Evolutionary conservation across 257 asterid species (phyloP), one percentile per base, ranked within the genome.

Genomic region (Orobanche coerulescens): DNA sequence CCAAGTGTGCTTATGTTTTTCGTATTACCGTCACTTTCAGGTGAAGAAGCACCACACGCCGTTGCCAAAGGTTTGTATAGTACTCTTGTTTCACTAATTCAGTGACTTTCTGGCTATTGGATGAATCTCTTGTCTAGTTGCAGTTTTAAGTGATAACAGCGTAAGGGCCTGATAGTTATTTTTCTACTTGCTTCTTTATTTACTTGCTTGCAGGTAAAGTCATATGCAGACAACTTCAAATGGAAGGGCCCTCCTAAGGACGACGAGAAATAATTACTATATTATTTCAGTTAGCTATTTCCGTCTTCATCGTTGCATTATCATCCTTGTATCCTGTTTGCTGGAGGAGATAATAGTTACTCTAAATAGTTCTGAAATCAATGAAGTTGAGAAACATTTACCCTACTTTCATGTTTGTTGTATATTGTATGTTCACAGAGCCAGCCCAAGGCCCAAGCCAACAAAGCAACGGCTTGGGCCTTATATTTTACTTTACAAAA

Each of bases 151-250:
- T 23, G 6, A 13, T 26, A 15, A 22, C 24, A n/a, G 16, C 9
- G 42, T 34, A 26, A 5, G 31, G 31, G 16, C 36, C 23, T 51
- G 36, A 48, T 7, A 33, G 6, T 33, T 4, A 26, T 26, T 26
- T 26, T 26, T 26, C 5, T 26, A 2, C 31, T 26, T 5, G 5
- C 5, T 26, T 26, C 5, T 2, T 46, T 28, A 57, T 53, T 20
- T 24, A 9, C 15, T 66, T 67, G 62, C 79, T 66, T 65, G 62
- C 82, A 92, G 97, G 64, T 77, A 49, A 92, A 79, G 78, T 60
- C 95, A 19, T 88, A 92, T 48, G 95, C 97, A 0, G 98, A 92
- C 76, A 92, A 86, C 84, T 90, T 90, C 85, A 90, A 86, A 76
- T 90, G 90, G 94, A 88, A 88, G 84, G 97, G 98, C 42, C 94